phyloP scores from a whole-genome alignment of 2,329 filamentous ascomycete genomes.

The Exophiala xenobiotica region DNA sequence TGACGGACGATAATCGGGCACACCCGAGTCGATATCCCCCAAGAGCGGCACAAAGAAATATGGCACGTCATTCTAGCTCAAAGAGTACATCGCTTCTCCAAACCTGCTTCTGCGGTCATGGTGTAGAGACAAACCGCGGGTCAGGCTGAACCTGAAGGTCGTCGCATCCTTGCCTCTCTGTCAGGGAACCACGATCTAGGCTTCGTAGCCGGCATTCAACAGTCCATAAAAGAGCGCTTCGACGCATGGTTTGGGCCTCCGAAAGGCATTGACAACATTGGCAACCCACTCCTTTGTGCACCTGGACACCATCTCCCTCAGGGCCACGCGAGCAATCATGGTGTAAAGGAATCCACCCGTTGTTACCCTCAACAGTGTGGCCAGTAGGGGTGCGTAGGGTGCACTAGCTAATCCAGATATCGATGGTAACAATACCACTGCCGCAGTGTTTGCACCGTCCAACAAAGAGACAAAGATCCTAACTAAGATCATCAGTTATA shows the following conservation, averaged over 20 bases:
- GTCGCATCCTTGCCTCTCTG: constrained; percentile 78
- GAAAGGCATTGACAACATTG: constrained; percentile 88
- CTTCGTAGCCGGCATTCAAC: constrained; percentile 80
- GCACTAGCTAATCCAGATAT: too few relatives aligned
- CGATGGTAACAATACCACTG: too few relatives aligned
- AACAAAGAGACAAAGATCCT: too few relatives aligned
- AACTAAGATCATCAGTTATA: too few relatives aligned
- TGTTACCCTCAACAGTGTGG: too few relatives aligned
- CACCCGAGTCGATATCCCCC: constrained; percentile 58
- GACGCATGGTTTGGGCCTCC: constrained; percentile 83
- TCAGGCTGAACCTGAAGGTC: constrained; percentile 58
- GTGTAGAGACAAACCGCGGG: constrained; percentile 51
- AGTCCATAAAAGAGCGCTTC: constrained; percentile 78
- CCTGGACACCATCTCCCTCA: constrained; percentile 83
- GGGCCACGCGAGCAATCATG: too few relatives aligned
- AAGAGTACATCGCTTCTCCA: constrained; percentile 83
- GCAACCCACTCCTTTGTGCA: constrained; percentile 95
- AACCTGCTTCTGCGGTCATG: constrained; percentile 76
- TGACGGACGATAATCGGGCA: constrained; percentile 92
- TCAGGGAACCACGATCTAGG: constrained; percentile 96
- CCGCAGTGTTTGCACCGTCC: too few relatives aligned
- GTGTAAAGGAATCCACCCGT: too few relatives aligned
- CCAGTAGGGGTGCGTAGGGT: too few relatives aligned
- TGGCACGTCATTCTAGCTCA: constrained; percentile 77
- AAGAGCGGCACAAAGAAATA: constrained; percentile 73